Base-by-base conservation (phyloP, 1,284 basidiomycete species). In the Wolfiporia cocos region DNA sequence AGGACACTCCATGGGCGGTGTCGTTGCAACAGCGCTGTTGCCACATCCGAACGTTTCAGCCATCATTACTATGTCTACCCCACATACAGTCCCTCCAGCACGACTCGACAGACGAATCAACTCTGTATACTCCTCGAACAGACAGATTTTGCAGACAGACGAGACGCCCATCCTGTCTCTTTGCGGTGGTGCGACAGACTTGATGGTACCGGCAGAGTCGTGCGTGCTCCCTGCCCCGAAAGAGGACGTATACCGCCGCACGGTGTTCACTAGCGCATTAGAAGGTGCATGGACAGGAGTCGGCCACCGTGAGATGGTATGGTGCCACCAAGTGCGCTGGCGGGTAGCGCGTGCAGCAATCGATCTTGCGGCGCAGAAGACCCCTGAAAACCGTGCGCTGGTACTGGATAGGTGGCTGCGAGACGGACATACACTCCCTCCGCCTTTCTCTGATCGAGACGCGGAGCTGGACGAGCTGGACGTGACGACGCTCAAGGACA, bases 1-100 rank as follows among this genome's bases (percentile, higher is more conserved):
- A 53, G 95, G 87, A 0, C 95, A 99, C 59, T 98, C 94, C 11
- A 99, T 99, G 96, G 96, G 96, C n/a, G 96, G 96, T 2, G 70
- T 97, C 33, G 92, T 95, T 5, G 92, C 91, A 5, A 81, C 81
- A 1, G 73, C 84, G 3, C 70, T 87, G 10, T 72, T 92, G 12
- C 76, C 81, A 2, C 75, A 77, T 7, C 52, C 60, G 6, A 61
- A 76, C 39, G 76, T 99, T 33, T 81, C 88, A 15, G 77, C 85
- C 0, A 76, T 99, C 44, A 76, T 99, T 47, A 97, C 96, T 3
- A 89, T 99, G 82, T 93, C 92, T 3, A 92, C 95, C 0, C 95
- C 96, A 0, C 92, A 98, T 53, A 76, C 74, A 1, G 73, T 92
- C 2, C 90, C 95, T 3, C 95, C 96, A 0, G 87, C 89, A 1